These are phyloP conservation scores for Thozetella sp. DNA, from an alignment of 495 filamentous ascomycete species.

Conservation along the genomic window DNA sequence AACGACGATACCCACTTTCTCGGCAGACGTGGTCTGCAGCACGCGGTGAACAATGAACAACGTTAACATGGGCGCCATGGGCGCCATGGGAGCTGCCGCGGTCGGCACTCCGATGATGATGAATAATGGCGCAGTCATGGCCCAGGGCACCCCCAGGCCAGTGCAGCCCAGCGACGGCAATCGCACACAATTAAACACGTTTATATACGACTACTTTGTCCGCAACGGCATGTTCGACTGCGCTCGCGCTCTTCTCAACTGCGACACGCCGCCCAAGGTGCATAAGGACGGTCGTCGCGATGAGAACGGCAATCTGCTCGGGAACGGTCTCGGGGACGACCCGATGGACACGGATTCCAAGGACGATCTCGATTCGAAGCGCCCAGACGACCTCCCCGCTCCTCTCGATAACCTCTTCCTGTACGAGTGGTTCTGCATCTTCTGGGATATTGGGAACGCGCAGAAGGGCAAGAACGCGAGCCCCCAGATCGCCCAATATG, in stretches of 20 bases:
- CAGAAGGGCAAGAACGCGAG: constrained; percentile 63
- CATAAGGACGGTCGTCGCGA: constrained; percentile 61
- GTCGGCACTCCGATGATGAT: constrained; percentile 68
- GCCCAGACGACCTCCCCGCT: constrained; percentile 76
- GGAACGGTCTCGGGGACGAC: constrained; percentile 79
- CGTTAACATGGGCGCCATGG: constrained; percentile 69
- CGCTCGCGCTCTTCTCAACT: constrained; percentile 72
- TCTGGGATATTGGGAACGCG: constrained; percentile 92
- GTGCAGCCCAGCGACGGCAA: constrained; percentile 32
- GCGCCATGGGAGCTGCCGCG: constrained; percentile 64
- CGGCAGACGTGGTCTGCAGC: constrained; percentile 30
- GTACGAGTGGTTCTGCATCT: constrained; percentile 92
- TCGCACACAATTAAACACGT: constrained; percentile 74
- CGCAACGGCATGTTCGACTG: constrained; percentile 79
- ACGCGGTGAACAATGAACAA: constrained; percentile 62
- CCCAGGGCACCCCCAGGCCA: constrained; percentile 34
- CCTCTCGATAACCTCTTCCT: constrained; percentile 80
- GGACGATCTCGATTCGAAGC: constrained; percentile 71
- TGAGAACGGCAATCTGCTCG: constrained; percentile 57
- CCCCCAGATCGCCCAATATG: constrained; percentile 65
- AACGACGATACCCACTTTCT: constrained; percentile 19
- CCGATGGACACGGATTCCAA: constrained; percentile 82
- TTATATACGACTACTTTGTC: constrained; percentile 96
- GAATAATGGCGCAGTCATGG: constrained; percentile 59
- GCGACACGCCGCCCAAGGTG: constrained; percentile 57